Evolutionary conservation across 78 protist species (phyloP), one percentile per base, ranked within the genome.

Genomic region (Dictyostelium purpureum): DNA sequence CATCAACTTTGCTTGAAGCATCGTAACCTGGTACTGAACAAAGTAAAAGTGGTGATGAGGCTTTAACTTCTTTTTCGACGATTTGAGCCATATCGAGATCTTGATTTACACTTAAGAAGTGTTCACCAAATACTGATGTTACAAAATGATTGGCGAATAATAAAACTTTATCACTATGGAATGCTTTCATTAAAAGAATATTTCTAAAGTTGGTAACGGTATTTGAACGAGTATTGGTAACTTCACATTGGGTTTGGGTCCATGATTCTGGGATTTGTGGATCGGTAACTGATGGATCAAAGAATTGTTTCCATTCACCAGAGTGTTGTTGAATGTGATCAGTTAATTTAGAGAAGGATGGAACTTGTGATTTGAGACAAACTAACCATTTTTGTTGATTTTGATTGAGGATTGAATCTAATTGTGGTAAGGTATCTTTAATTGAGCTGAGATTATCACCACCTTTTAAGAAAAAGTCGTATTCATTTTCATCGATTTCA

Each of bases 11-110:
- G 2, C 66, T 52, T 1, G 89, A 69, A 19, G 99, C 97, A 57
- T 99, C 99, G 95, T 76, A 96, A 45, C 99, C 99, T 63, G 99
- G 97, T 11, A 87, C 81, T 9, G 98, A 94, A 54, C 96, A 82
- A 56, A 99, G 57, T 31, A 98, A 38, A 16, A 99, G 7, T 33
- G 99, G 99, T 35, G 79, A 74, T 24, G 35, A 14, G 14, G 95
- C 57, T 33, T 59, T 77, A 69, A 90, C 71, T 65, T 94, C 90
- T 59, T 92, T 79, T 14, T 92, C 85, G 9, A 87, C 94, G 16
- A 82, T 75, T 9, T 40, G 28, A 19, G 78, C 89, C 87, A 96
- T 88, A 71, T 96, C 96, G n/a, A 71, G 9, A 26, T 75, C 66
- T 66, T 70, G 93, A 18, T 21, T 31, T 7, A 69, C 77, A 21